phyloP scores from a whole-genome alignment of 1,284 basidiomycete species.

The Cystobasidiaceae sp. region DNA sequence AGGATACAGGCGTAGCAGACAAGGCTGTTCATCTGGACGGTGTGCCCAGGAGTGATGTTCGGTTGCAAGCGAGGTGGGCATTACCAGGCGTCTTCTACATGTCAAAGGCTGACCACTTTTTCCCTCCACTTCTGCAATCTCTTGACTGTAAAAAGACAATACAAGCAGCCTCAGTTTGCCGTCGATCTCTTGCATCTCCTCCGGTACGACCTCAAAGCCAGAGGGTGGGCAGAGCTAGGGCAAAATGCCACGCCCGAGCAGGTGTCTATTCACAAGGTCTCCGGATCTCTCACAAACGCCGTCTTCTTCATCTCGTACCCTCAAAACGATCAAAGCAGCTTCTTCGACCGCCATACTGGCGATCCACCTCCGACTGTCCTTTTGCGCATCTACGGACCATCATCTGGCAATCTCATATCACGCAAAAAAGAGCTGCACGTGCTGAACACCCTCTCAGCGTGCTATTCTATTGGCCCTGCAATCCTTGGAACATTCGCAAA shows the following conservation, averaged over 20 bases:
- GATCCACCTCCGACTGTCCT: conserved; percentile 60
- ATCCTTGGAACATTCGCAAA: conserved; percentile 90
- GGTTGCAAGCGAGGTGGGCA: conserved; percentile 39
- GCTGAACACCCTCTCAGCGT: conserved; percentile 76
- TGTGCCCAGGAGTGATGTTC: conserved; percentile 34
- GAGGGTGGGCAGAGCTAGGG: conserved; percentile 25
- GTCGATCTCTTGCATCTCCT: conserved; percentile 46
- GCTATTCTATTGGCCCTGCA: conserved; percentile 79
- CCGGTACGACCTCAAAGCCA: conserved; percentile 34
- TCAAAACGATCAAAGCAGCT: neutral
- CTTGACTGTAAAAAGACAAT: conserved; percentile 61
- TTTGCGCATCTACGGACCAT: conserved; percentile 81
- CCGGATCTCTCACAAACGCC: conserved; percentile 85
- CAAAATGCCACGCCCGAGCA: neutral
- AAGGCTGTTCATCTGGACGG: conserved; percentile 40
- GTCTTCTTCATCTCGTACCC: conserved; percentile 75
- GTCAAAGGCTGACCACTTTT: neutral
- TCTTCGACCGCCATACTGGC: neutral
- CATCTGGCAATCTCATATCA: conserved; percentile 76
- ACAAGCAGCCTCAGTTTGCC: conserved; percentile 60
- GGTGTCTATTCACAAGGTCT: conserved; percentile 41
- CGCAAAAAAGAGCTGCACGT: conserved; percentile 76
- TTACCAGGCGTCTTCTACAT: neutral
- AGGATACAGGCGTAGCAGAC: conserved; percentile 31
- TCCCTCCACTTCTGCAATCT: neutral